These are phyloP conservation scores for Phellinidium pouzarii DNA, from an alignment of 1,284 basidiomycete species.

Conservation along the genomic window DNA sequence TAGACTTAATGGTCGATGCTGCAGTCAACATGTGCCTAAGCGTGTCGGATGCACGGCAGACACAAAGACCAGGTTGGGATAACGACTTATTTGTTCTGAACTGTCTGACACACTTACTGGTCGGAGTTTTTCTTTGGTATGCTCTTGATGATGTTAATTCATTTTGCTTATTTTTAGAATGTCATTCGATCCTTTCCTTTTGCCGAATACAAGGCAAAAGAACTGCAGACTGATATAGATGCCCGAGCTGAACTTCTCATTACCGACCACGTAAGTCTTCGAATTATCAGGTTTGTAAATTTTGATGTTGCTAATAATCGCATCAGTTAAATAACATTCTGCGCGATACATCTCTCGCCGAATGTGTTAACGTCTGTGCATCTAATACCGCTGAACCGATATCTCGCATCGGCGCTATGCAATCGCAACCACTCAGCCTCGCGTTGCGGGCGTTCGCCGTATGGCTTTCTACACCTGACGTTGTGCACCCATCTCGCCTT, in stretches of 20 bases:
- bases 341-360: slow-evolving; percentile 66
- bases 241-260: slow-evolving; percentile 59
- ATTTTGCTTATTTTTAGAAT: slow-evolving; percentile 36
- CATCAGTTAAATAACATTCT: slow-evolving; percentile 67
- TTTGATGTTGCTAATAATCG: background rate
- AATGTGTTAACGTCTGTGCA: slow-evolving; percentile 49
- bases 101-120: slow-evolving; percentile 74
- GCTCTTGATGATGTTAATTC: slow-evolving; percentile 5
- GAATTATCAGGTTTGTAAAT: background rate
- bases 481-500: slow-evolving; percentile 75
- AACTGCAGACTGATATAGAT: slow-evolving; percentile 59
- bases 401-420: slow-evolving; percentile 53
- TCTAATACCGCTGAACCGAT: slow-evolving; percentile 49
- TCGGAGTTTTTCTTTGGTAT: slow-evolving; percentile 28
- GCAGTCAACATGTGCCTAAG: slow-evolving; percentile 69
- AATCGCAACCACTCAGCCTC: slow-evolving; percentile 46
- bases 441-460: slow-evolving; percentile 54
- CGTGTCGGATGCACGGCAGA: slow-evolving; percentile 62
- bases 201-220: slow-evolving; percentile 52
- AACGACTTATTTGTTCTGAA: slow-evolving; percentile 77
- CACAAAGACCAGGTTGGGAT: slow-evolving; percentile 62
- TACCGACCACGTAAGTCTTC: slow-evolving; percentile 68
- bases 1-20: slow-evolving; percentile 80
- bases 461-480: slow-evolving; percentile 62
- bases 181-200: slow-evolving; percentile 71